phyloP scores from a whole-genome alignment of 306 rosid genomes.

The Cicer chorassanicum region DNA sequence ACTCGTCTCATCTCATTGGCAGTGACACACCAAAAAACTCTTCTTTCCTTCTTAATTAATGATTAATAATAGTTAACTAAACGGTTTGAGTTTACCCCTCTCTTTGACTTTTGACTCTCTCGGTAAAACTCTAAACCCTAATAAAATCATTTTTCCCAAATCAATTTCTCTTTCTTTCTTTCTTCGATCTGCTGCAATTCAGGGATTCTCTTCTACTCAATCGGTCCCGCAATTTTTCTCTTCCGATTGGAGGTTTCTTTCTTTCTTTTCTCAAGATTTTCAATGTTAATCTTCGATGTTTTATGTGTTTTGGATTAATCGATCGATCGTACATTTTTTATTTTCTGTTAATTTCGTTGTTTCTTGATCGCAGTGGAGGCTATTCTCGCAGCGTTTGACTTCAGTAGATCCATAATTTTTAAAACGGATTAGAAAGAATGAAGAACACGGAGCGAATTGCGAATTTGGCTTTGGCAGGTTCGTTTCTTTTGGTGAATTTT shows the following conservation, averaged over 20 bases:
- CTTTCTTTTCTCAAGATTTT: constrained; percentile 25
- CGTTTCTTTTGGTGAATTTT: constrained; percentile 20
- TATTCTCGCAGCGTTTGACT: constrained; percentile 40
- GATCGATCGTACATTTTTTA: constrained; percentile 19
- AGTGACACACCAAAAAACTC: neutral
- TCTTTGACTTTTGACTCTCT: constrained; percentile 6
- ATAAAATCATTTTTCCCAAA: constrained; percentile 43
- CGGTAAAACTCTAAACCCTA: constrained; percentile 66
- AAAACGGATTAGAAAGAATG: constrained; percentile 51
- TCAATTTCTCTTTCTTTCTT: constrained; percentile 31
- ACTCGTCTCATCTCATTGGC: constrained; percentile 40
- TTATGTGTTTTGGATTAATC: neutral
- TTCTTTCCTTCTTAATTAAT: neutral
- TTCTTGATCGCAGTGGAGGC: constrained; percentile 60
- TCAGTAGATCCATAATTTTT: constrained; percentile 48
- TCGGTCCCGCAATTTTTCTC: constrained; percentile 43
- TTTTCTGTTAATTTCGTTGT: constrained; percentile 28
- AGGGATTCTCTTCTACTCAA: constrained; percentile 41
- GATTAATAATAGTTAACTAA: neutral
- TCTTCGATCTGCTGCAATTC: constrained; percentile 60
- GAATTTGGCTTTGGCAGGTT: constrained; percentile 88
- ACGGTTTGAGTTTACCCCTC: constrained; percentile 8
- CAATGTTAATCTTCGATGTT: neutral
- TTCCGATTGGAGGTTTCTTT: constrained; percentile 41
- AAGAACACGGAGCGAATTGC: constrained; percentile 84